Evolutionary conservation across 2,329 filamentous ascomycete genomes (phyloP).

Genomic region (Alternaria sp.): DNA sequence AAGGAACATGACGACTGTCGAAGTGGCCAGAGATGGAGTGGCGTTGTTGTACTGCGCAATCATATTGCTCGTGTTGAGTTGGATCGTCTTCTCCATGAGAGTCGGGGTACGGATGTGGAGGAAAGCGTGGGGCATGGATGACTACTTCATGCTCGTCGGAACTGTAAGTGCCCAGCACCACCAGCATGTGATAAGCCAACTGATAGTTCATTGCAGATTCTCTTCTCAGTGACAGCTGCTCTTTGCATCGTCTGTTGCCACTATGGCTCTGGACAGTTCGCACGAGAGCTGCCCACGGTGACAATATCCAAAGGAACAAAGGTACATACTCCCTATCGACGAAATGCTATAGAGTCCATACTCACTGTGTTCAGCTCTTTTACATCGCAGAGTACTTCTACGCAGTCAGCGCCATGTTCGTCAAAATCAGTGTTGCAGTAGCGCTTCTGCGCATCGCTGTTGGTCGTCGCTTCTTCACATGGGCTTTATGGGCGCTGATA

Average conservation of each 20-base stretch:
- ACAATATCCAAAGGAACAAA: constrained; percentile 23
- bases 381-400: constrained; percentile 33
- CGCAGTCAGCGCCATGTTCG: constrained; percentile 24
- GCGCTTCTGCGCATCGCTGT: constrained; percentile 25
- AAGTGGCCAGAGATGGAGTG: constrained; percentile 24
- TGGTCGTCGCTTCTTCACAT: constrained; percentile 15
- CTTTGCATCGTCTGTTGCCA: constrained; percentile 27
- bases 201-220: constrained; percentile 9
- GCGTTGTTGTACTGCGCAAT: constrained; percentile 24
- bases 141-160: constrained; percentile 25
- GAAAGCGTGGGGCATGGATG: constrained; percentile 20
- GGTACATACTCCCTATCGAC: constrained; percentile 2
- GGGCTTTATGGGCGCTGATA: constrained; percentile 19
- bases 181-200: not conserved
- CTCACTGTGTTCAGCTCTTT: constrained; percentile 14
- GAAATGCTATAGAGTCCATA: not conserved
- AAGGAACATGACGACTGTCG: constrained; percentile 20
- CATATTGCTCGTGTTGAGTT: constrained; percentile 23
- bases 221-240: constrained; percentile 26
- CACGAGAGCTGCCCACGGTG: constrained; percentile 11
- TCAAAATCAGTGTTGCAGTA: constrained; percentile 31
- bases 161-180: constrained; percentile 15
- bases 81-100: constrained; percentile 26
- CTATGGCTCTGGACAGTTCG: constrained; percentile 27
- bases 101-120: constrained; percentile 25